Base-by-base conservation (phyloP, 192 early-diverging fungal species). In the Coemansia sp. region DNA sequence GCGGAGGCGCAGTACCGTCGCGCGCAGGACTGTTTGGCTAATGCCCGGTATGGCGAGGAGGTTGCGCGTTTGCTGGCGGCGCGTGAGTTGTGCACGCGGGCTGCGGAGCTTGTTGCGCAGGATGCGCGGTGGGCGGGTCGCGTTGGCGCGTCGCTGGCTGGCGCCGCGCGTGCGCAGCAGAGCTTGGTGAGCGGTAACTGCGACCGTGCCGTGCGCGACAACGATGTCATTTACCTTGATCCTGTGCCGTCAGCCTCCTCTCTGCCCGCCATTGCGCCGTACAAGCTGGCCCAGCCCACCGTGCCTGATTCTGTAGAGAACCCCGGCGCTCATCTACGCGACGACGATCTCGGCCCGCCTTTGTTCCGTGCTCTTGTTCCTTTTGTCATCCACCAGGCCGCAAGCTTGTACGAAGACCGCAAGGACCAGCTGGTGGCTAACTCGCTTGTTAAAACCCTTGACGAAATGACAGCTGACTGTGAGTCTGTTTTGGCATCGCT, bases 301-400 rank as follows among this genome's bases (percentile, higher is more conserved):
- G 61, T 75, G 10, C 67, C 82, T 0, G 84, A 87, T 43, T 69
- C 89, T 11, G 39, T 81, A 13, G 67, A 78, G 9, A 83, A 91
- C 43, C 88, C 91, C 2, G 78, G 90, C 11, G 82, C 86, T 19
- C 78, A 86, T 25, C 81, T 93, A 72, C 66, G 82, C 17, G 64
- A 75, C 2, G 84, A 89, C 15, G 87, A 90, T 15, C 83, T 93
- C 62, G 68, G 82, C 23, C 60, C 67, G 33, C 92, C 93, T n/a
- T 62, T 95, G 48, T 95, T 96, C 52, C 81, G 84, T 38, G 85
- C 84, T 11, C 79, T 96, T 33, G 91, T 96, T 9, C 94, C 94
- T 9, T 92, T 94, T 79, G 90, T 89, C 4, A 89, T 94, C 23
- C 93, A 96, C 71, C 91, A 93, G 69, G 90, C 91, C 2, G 89